Conservation (phyloP, 495 filamentous ascomycete genomes). For the Hypoxylon lienhwacheense region DNA sequence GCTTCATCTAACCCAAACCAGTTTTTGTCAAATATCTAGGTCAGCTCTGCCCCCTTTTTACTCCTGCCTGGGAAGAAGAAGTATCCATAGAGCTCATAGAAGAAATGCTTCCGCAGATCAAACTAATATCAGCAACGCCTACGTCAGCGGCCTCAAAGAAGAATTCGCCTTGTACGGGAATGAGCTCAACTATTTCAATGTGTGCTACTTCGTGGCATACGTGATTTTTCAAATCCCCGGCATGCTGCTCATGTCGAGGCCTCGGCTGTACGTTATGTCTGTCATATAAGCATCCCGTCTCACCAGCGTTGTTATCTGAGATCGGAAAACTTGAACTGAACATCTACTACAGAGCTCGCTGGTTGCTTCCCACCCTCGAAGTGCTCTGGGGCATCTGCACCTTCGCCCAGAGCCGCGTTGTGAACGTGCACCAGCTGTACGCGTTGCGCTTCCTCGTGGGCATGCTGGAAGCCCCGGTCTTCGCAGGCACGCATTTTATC, state of each 20-base stretch:
- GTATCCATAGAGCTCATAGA: conserved; percentile 26
- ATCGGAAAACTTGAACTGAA: too few species aligned
- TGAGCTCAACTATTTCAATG: conserved; percentile 51
- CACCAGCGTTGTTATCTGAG: too few species aligned
- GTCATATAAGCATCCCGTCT: conserved; percentile 37
- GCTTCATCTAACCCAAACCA: conserved; percentile 31
- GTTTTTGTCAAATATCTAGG: conserved; percentile 44
- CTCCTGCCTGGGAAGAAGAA: neutral
- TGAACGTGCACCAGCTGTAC: conserved; percentile 38
- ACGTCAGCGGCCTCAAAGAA: conserved; percentile 42
- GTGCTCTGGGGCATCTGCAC: conserved; percentile 44
- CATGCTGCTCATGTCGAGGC: conserved; percentile 53
- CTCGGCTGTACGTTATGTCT: conserved; percentile 39
- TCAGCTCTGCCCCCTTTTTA: neutral
- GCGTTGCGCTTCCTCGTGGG: conserved; percentile 51
- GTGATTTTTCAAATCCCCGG: conserved; percentile 45
- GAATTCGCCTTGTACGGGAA: conserved; percentile 40
- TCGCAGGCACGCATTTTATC: conserved; percentile 36
- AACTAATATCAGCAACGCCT: conserved; percentile 44
- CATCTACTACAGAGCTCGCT: conserved; percentile 43
- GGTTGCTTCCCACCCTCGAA: conserved; percentile 41
- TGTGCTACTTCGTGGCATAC: conserved; percentile 46
- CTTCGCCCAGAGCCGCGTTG: conserved; percentile 41
- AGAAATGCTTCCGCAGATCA: conserved; percentile 25
- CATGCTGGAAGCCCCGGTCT: conserved; percentile 54